Evolutionary conservation across 2,329 filamentous ascomycete species (phyloP).

Genomic region (Dactylellina sp.): DNA sequence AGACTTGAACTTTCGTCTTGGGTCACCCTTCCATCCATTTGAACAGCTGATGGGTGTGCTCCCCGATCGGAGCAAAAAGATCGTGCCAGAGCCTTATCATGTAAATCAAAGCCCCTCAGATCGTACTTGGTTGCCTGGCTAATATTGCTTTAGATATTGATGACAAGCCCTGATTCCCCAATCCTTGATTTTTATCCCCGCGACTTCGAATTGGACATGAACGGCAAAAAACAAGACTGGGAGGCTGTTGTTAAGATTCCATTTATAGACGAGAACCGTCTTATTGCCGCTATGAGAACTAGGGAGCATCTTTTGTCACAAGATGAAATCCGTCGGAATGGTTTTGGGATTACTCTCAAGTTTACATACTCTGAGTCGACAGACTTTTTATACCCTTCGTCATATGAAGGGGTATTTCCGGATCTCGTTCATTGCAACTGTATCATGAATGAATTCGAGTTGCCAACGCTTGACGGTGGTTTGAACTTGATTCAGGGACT

Average conservation of each 20-base stretch:
- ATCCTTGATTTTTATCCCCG: constrained; percentile 98
- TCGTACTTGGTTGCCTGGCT: neutral
- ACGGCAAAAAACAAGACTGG: constrained; percentile 99
- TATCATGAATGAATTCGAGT: constrained; percentile 94
- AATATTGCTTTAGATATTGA: constrained; percentile 73
- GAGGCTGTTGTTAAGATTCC: constrained; percentile 99
- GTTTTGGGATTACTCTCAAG: constrained; percentile 90
- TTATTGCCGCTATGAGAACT: constrained; percentile 85
- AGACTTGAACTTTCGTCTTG: constrained; percentile 90
- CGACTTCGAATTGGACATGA: constrained; percentile 98
- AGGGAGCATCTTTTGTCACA: constrained; percentile 81
- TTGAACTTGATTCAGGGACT: constrained; percentile 86
- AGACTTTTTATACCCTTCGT: constrained; percentile 87
- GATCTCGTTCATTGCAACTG: constrained; percentile 88
- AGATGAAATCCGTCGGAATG: constrained; percentile 84
- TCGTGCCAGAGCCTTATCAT: constrained; percentile 74
- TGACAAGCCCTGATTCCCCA: constrained; percentile 89
- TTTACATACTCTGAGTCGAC: constrained; percentile 85
- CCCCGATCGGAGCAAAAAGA: constrained; percentile 95
- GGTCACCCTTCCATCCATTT: constrained; percentile 93
- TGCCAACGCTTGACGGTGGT: constrained; percentile 86
- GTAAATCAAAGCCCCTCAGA: constrained; percentile 23
- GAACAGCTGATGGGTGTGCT: constrained; percentile 98
- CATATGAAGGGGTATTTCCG: constrained; percentile 88
- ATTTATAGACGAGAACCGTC: constrained; percentile 91